These are phyloP conservation scores for Oryza longistaminata DNA, from an alignment of 176 grass and related monocot species.

Conservation along the genomic window DNA sequence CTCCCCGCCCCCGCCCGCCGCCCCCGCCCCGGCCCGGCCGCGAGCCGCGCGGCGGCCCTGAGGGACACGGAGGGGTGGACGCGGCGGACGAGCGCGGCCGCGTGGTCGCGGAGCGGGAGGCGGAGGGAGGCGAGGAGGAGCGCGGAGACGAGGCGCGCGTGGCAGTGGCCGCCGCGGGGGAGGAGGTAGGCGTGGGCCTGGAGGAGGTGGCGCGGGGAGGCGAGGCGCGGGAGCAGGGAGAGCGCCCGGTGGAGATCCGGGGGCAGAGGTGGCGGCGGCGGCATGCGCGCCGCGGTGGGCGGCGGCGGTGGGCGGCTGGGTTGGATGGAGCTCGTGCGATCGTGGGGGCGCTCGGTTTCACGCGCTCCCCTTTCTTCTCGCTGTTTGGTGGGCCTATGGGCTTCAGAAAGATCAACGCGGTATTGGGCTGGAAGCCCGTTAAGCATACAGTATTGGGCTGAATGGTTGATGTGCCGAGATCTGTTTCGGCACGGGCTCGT, in stretches of 20 bases:
- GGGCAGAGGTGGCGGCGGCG: conserved; percentile 19
- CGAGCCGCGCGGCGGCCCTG: conserved; percentile 25
- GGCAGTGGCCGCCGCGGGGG: conserved; percentile 32
- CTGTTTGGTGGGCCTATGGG: not conserved
- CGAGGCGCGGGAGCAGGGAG: conserved; percentile 32
- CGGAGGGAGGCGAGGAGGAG: conserved; percentile 52
- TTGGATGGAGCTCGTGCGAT: not conserved
- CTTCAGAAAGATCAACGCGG: not conserved
- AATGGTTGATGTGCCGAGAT: too few species aligned
- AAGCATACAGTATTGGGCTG: too few species aligned
- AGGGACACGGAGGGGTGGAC: conserved; percentile 30
- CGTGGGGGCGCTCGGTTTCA: conserved; percentile 5
- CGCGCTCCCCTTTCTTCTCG: not conserved
- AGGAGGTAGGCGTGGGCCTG: conserved; percentile 54
- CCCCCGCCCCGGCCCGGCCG: not conserved
- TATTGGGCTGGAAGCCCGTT: not conserved
- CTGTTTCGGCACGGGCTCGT: too few species aligned
- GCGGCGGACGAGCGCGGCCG: conserved; percentile 26
- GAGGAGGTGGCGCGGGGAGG: conserved; percentile 36
- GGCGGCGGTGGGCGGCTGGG: not conserved
- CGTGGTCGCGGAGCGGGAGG: conserved; percentile 28
- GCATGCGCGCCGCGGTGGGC: not conserved
- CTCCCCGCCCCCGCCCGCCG: too few species aligned
- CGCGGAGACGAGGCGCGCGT: conserved; percentile 41
- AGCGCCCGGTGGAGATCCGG: conserved; percentile 33